Conservation (phyloP, 768 basidiomycete genomes). For the Mycena vitilis region DNA sequence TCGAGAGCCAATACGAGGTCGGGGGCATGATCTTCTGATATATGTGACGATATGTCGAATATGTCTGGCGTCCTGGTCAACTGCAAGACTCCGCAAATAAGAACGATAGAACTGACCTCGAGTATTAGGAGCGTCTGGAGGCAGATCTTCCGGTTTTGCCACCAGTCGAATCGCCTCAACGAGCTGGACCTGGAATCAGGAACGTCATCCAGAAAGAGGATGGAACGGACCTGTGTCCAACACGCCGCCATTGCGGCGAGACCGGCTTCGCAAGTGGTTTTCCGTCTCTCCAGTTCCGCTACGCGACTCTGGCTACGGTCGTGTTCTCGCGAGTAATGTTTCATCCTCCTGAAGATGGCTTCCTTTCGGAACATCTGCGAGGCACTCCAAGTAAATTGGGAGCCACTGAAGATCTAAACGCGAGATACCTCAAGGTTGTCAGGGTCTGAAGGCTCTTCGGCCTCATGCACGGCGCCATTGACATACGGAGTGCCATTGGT, state of each 20-base stretch:
- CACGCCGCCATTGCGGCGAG: constrained; percentile 81
- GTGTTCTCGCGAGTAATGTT: constrained; percentile 81
- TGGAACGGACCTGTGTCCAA: constrained; percentile 75
- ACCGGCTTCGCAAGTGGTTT: constrained; percentile 75
- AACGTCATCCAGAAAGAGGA: constrained; percentile 20
- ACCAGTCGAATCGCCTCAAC: constrained; percentile 74
- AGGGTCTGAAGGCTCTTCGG: constrained; percentile 61
- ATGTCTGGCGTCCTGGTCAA: constrained; percentile 48
- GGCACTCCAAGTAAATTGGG: constrained; percentile 31
- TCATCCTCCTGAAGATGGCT: constrained; percentile 88
- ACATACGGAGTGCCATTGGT: constrained; percentile 64
- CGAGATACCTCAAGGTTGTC: constrained; percentile 74
- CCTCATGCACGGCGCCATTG: constrained; percentile 59
- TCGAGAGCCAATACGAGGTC: constrained; percentile 60
- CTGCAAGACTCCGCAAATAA: constrained; percentile 8
- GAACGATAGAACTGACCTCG: constrained; percentile 48
- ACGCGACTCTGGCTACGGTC: constrained; percentile 72
- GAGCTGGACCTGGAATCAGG: constrained; percentile 55
- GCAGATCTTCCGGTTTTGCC: constrained; percentile 62
- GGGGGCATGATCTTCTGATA: constrained; percentile 50
- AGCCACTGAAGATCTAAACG: constrained; percentile 29
- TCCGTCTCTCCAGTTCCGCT: constrained; percentile 72
- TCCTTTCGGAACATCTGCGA: constrained; percentile 85
- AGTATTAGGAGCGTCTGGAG: constrained; percentile 54
- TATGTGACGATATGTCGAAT: constrained; percentile 58